A percentile compares a stretch with the other conserved stretches of the same genome.
phyloP scores from a whole-genome alignment of 306 rosid species.

The Rosa multiflora region DNA sequence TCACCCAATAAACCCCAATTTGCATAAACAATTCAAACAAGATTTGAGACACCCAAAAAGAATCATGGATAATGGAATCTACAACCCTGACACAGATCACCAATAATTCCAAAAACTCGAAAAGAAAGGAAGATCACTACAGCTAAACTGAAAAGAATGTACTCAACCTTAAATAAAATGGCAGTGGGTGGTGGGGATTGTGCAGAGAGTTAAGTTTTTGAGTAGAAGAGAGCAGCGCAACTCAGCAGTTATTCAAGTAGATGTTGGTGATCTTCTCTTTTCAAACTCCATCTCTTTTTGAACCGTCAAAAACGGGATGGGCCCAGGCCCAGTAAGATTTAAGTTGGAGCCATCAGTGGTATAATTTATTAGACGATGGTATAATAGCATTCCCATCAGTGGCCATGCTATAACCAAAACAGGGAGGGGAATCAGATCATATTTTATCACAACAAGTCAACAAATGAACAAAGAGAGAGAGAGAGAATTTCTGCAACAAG shows the following conservation, averaged over 20 bases:
- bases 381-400: too few species aligned
- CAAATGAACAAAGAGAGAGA: too few species aligned
- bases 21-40: neutral
- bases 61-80: neutral
- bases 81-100: neutral
- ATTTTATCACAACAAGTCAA: too few species aligned
- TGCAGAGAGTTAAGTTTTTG: neutral
- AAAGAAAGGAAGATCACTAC: neutral
- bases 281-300: too few species aligned
- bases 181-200: neutral
- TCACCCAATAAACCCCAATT: neutral
- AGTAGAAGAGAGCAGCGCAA: neutral
- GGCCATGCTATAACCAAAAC: too few species aligned
- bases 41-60: neutral
- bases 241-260: neutral
- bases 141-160: conserved; percentile 2
- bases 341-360: too few species aligned
- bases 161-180: neutral
- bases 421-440: too few species aligned
- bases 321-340: too few species aligned
- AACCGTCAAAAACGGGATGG: too few species aligned
- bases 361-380: too few species aligned
- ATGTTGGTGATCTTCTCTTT: too few species aligned
- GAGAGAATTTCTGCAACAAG: too few species aligned
- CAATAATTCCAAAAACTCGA: neutral